Percentiles rank a stretch among this genome's conserved stretches.
These are phyloP conservation scores for Knoxdaviesia capensis DNA, from an alignment of 2,329 filamentous ascomycete species.

Conservation along the genomic window DNA sequence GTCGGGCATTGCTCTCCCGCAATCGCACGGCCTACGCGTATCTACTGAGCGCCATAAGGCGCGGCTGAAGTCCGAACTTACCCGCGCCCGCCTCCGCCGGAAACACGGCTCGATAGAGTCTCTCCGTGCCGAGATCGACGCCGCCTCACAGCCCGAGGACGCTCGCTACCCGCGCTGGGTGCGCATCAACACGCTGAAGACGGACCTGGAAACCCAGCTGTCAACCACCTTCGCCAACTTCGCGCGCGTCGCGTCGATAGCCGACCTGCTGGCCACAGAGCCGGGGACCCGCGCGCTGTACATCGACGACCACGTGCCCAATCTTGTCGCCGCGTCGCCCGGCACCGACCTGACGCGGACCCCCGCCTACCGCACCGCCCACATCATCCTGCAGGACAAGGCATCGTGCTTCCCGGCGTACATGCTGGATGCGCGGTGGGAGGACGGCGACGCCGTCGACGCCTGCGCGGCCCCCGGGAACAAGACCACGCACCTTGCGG, in stretches of 20 bases:
- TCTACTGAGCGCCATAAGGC: conserved; percentile 66
- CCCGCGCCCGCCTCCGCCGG: conserved; percentile 52
- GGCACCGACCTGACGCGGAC: conserved; percentile 52
- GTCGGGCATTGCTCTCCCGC: conserved; percentile 61
- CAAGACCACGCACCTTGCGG: conserved; percentile 86
- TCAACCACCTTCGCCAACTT: conserved; percentile 51
- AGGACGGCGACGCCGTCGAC: conserved; percentile 67
- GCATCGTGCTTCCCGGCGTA: conserved; percentile 94
- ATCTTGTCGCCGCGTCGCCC: conserved; percentile 61
- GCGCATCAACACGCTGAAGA: conserved; percentile 62
- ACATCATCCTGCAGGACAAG: conserved; percentile 86
- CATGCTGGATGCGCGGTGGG: conserved; percentile 47
- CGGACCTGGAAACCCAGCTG: conserved; percentile 52
- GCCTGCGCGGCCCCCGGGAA: conserved; percentile 90
- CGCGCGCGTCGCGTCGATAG: conserved; percentile 30
- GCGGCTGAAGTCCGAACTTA: conserved; percentile 64
- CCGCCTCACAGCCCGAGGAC: conserved; percentile 25
- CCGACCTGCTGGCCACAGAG: conserved; percentile 27
- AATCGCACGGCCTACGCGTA: conserved; percentile 56
- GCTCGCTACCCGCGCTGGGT: conserved; percentile 72
- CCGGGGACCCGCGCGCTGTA: conserved; percentile 23
- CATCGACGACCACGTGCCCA: conserved; percentile 65
- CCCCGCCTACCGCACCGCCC: conserved; percentile 52
- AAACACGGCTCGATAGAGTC: conserved; percentile 48
- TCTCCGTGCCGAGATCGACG: conserved; percentile 38